These are phyloP conservation scores for Suhomyces guaymorum DNA, from an alignment of 1,139 yeast species.

Conservation along the genomic window DNA sequence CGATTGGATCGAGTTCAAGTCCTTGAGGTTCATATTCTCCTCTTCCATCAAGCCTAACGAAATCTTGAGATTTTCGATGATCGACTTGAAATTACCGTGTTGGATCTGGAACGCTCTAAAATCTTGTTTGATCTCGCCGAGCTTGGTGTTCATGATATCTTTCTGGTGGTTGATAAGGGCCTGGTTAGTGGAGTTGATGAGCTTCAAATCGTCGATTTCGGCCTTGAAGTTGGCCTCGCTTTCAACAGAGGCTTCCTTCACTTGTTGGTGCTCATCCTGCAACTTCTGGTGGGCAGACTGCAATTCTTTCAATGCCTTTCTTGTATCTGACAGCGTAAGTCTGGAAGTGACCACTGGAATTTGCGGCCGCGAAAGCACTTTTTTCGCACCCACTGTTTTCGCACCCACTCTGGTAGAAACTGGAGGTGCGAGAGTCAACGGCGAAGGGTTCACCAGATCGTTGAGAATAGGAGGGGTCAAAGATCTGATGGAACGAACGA, in stretches of 20 bases:
- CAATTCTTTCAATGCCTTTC: conserved; percentile 14
- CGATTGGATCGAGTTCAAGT: conserved; percentile 13
- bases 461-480: neutral
- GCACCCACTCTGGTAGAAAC: neutral
- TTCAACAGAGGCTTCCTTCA: conserved; percentile 6
- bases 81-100: conserved; percentile 15
- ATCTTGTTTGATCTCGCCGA: conserved; percentile 19
- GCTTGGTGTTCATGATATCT: conserved; percentile 11
- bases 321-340: conserved; percentile 8
- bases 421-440: neutral
- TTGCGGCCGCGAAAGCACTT: conserved; percentile 1
- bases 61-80: conserved; percentile 16
- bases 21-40: conserved; percentile 14
- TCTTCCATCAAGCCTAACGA: conserved; percentile 11
- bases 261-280: conserved; percentile 12
- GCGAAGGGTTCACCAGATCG: no score
- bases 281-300: conserved; percentile 16
- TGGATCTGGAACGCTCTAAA: conserved; percentile 16
- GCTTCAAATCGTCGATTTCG: conserved; percentile 7
- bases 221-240: conserved; percentile 5
- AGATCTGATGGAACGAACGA: neutral
- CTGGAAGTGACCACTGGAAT: conserved; percentile 4
- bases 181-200: conserved; percentile 10
- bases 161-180: conserved; percentile 14
- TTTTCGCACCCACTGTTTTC: neutral